Evolutionary conservation across 106 monocot species (phyloP).

Genomic region (Phalaenopsis aphrodite): DNA sequence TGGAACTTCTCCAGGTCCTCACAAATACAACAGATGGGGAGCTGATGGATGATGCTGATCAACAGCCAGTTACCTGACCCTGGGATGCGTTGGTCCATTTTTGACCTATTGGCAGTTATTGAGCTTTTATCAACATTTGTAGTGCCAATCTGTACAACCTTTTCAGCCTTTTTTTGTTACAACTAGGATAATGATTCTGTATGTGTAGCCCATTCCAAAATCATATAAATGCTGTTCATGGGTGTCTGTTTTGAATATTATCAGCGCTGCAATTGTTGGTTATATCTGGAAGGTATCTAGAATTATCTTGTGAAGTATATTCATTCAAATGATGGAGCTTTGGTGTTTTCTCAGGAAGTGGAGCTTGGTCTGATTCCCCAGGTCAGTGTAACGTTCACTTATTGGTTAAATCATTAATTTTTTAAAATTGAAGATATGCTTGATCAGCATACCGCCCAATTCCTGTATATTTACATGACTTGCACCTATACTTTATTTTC

Average conservation of each 20-base stretch:
- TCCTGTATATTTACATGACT: no score
- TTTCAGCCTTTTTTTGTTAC: background rate
- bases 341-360: background rate
- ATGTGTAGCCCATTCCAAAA: background rate
- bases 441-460: no score
- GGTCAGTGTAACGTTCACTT: no score
- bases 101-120: background rate
- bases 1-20: constrained; percentile 53
- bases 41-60: background rate
- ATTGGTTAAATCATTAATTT: no score
- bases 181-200: no score
- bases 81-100: background rate
- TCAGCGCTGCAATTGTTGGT: background rate
- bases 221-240: background rate
- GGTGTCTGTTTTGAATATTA: background rate
- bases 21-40: constrained; percentile 20
- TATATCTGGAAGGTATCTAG: background rate
- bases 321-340: constrained; percentile 5
- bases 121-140: background rate
- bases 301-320: background rate
- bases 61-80: background rate
- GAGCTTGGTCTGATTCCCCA: no score
- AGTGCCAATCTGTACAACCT: background rate
- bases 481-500: no score
- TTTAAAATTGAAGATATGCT: no score